Evolutionary conservation across 192 early-diverging fungal species (phyloP), one percentile per base, ranked within the genome.

Genomic region (Lobosporangium transversale): DNA sequence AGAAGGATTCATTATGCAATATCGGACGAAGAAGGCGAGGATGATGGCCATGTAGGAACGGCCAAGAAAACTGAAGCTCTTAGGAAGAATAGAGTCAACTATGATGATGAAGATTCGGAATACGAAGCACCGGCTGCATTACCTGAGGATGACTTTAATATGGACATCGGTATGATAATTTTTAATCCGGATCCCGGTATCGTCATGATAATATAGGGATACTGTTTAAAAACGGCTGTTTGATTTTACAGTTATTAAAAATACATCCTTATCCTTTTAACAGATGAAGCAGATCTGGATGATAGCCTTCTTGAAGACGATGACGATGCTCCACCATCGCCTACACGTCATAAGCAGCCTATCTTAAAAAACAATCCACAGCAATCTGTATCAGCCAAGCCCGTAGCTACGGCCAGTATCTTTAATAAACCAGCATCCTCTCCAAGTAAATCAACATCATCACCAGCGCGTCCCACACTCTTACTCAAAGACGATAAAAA

Each of bases 401-500:
- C 66, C 17, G 33, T 35, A 15, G 47, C 48, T 20, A 1, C 33
- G 26, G 53, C 64, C 8, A 59, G 36, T 8, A 30, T 62, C 45
- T 76, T 73, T n/a, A 64, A 45, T 52, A 66, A 20, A 57, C 18
- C 31, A 4, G 42, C 43, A 5, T 14, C 63, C 8, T 49, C 63
- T 27, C 44, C 45, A 6, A 49, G 43, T 35, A 66, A 66, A 37
- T 36, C 63, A 3, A 2, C 48, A 1, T 14, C 66, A 8, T 2
- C 66, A 23, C 27, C n/a, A 14, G 44, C 52, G 20, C 21, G 43
- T 49, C 29, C 43, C 6, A 20, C 29, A 21, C 10, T 76, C 43
- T 62, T 52, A 40, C 35, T 76, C 17, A 76, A 76, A 59, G 73
- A 76, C 12, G 76, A 79, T 27, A 68, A 70, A 45, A 79, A 70